Base-by-base conservation (phyloP, 106 monocot species). In the Acanthochlamys bracteata region DNA sequence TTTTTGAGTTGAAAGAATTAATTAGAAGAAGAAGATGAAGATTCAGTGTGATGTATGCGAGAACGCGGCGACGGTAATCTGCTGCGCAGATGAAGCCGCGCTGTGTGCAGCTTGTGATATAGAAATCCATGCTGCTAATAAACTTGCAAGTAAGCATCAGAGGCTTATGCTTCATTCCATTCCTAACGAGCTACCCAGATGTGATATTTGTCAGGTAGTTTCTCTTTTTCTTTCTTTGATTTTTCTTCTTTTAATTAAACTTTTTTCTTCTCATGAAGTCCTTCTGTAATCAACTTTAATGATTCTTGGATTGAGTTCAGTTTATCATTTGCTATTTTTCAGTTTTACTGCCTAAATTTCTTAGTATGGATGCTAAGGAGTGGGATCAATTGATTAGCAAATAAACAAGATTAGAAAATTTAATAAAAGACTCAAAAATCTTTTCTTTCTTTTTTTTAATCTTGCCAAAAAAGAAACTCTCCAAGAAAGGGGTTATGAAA, bases 11-110 rank as follows among this genome's bases (percentile, higher is more conserved):
- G 6, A 33, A 33, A n/a, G n/a, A n/a, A n/a, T n/a, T n/a, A n/a
- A n/a, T n/a, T n/a, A n/a, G n/a, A 45, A 49, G 49, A 14, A 49
- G 49, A 49, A 49, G 49, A 55, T 55, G 55, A 55, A 55, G 55
- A 55, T 55, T 10, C 55, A 55, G 20, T 55, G 55, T 20, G 55
- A 55, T 55, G 55, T 55, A 10, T 55, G 55, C 55, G 55, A 55
- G 55, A 55, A 22, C 4, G 55, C 55, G 22, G 55, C n/a, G 55
- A 22, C 55, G 55, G 55, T 55, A 2, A 20, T 55, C 19, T 55
- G 55, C 55, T 55, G 55, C 20, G 55, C 55, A 55, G 55, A 55
- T 20, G 55, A 55, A 20, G 55, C 55, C 1, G 55, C 55, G 6
- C 55, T 55, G 4, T 55, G 55, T 20, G 20, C 20, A 3, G 1